Base-by-base conservation (phyloP, 2,329 filamentous ascomycete genomes). In the Pseudogymnoascus pannorum region DNA sequence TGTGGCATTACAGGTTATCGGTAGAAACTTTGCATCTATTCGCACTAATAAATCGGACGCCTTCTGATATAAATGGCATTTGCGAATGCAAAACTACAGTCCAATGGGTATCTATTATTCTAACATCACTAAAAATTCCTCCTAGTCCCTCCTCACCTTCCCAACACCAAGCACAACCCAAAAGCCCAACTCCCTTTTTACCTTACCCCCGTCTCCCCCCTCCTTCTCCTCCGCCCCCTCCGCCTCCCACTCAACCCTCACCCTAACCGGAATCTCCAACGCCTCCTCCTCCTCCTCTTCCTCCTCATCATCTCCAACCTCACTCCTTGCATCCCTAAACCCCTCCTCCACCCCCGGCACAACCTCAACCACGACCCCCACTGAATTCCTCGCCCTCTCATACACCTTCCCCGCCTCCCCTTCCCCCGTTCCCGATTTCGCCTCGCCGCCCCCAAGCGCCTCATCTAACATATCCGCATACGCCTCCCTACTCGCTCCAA, bases 351-450 rank as follows among this genome's bases (percentile, higher is more conserved):
- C 80, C 69, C 69, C 78, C 1, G 92, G 84, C 0, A 97, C 84
- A 12, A 99, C 88, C 73, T 99, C 94, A 24, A 99, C 80, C 18
- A 97, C 89, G 9, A 99, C 91, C 66, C 87, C 94, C 14, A 94
- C 94, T 90, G 92, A 97, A 73, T 97, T 99, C 35, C 92, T 81
- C 0, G 92, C 93, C 60, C 87, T 84, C 65, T 97, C 92, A 89
- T 91, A 99, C n/a, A 97, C 87, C 75, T 97, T 97, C 59, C 93
- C 94, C 0, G 90, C 90, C 73, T 96, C 92, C 14, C 89, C 84
- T 70, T 85, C 86, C 44, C 71, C 77, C 71, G 68, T 75, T 67
- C 74, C 74, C 12, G 66, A 69, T 59, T 71, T 71, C 59, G 61
- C 57, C 61, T 58, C 54, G 2, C 29, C 54, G 2, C 54, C 54